Conservation (phyloP, 2,329 filamentous ascomycete species). For the Beauveria varroae region DNA sequence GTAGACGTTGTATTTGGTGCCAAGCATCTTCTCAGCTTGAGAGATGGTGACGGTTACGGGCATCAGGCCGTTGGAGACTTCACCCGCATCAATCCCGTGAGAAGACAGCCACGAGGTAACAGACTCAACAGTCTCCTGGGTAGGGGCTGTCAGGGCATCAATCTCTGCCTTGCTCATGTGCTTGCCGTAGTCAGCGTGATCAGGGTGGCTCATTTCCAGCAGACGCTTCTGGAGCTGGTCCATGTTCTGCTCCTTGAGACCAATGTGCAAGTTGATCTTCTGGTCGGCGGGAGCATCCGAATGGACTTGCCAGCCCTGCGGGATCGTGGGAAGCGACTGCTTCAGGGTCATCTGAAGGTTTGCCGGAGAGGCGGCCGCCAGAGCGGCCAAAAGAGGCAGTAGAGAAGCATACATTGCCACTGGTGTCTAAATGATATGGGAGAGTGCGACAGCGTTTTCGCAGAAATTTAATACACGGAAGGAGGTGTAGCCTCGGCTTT, state of each 20-base stretch:
- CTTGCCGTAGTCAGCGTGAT: slow-evolving; percentile 10
- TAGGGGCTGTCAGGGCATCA: slow-evolving; percentile 9
- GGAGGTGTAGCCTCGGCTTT: neutral
- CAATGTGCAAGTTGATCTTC: slow-evolving; percentile 10
- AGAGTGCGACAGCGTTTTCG: neutral
- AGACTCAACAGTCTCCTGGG: neutral
- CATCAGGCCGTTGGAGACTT: slow-evolving; percentile 3
- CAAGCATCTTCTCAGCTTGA: slow-evolving; percentile 10
- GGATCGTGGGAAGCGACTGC: slow-evolving; percentile 7
- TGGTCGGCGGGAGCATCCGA: slow-evolving; percentile 8
- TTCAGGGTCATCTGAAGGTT: slow-evolving; percentile 7
- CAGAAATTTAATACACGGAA: neutral
- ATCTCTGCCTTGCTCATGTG: slow-evolving; percentile 12
- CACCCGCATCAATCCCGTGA: slow-evolving; percentile 8
- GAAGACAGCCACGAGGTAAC: slow-evolving; percentile 9
- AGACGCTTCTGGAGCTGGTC: slow-evolving; percentile 9
- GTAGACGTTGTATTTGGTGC: slow-evolving; percentile 10
- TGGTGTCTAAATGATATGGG: neutral
- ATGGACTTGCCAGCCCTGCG: slow-evolving; percentile 9
- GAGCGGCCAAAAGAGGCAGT: slow-evolving; percentile 8
- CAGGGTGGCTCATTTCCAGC: slow-evolving; percentile 6
- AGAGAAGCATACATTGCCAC: slow-evolving; percentile 1
- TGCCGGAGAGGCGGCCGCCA: slow-evolving; percentile 10
- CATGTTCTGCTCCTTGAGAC: slow-evolving; percentile 11
- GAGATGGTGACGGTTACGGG: neutral